Evolutionary conservation across 805 yeast genomes (phyloP).

Genomic region (Candida arabinofermentans): DNA sequence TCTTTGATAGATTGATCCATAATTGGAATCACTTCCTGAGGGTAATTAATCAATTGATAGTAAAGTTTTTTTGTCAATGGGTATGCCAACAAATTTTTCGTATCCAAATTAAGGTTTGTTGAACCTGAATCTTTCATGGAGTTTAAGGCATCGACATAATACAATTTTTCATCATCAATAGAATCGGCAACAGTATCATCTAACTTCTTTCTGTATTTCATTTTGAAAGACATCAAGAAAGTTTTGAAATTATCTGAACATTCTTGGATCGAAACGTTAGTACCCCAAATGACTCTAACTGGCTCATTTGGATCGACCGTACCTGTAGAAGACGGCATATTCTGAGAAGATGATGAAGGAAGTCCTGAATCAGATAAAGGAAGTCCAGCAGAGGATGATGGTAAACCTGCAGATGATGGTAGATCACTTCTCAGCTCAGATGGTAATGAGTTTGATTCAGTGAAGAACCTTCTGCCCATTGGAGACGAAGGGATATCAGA

Average conservation of each 20-base stretch:
- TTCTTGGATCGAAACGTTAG: slow-evolving; percentile 90
- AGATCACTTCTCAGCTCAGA: slow-evolving; percentile 20
- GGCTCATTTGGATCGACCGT: slow-evolving; percentile 62
- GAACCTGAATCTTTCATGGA: slow-evolving; percentile 75
- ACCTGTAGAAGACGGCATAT: slow-evolving; percentile 26
- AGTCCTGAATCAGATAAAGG: slow-evolving; percentile 19
- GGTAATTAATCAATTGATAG: slow-evolving; percentile 84
- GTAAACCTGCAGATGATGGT: slow-evolving; percentile 4
- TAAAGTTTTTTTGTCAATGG: slow-evolving; percentile 75
- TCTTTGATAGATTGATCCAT: slow-evolving; percentile 97
- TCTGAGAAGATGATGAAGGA: slow-evolving; percentile 13
- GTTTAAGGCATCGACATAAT: slow-evolving; percentile 69
- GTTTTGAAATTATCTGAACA: slow-evolving; percentile 75
- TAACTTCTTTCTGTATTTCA: slow-evolving; percentile 59
- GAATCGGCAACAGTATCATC: slow-evolving; percentile 38
- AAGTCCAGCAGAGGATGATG: slow-evolving; percentile 21
- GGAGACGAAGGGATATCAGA: slow-evolving; percentile 70
- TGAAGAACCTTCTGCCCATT: slow-evolving; percentile 55
- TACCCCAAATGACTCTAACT: slow-evolving; percentile 95
- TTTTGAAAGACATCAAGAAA: slow-evolving; percentile 79
- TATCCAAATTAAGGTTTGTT: slow-evolving; percentile 81
- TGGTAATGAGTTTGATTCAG: slow-evolving; percentile 32
- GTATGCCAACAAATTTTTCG: slow-evolving; percentile 71
- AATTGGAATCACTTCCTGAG: slow-evolving; percentile 94
- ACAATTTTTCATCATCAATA: slow-evolving; percentile 63